Conservation (phyloP, 2,329 filamentous ascomycete genomes). For the Cordyceps cateniannulata region DNA sequence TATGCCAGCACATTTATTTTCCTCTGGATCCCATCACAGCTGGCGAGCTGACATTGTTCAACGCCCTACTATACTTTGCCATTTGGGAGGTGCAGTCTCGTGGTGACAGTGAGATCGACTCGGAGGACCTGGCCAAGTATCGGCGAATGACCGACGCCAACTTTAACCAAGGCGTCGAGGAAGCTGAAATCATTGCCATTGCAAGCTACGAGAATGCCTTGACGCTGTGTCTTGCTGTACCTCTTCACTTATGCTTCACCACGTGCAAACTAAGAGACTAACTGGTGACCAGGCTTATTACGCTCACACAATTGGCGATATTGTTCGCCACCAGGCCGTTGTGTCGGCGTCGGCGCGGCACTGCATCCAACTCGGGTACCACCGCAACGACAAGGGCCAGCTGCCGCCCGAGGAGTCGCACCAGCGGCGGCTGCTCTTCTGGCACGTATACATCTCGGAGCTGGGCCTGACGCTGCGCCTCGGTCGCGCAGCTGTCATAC, state of each 20-base stretch:
- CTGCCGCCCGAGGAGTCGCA: constrained; percentile 10
- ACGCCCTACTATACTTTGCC: constrained; percentile 15
- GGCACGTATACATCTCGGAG: constrained; percentile 18
- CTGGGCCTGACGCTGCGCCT: constrained; percentile 15
- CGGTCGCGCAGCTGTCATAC: constrained; percentile 16
- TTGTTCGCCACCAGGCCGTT: constrained; percentile 16
- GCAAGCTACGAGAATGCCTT: constrained; percentile 15
- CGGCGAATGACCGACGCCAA: constrained; percentile 13
- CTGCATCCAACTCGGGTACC: constrained; percentile 17
- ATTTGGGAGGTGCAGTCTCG: constrained; percentile 15
- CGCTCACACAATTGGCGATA: constrained; percentile 15
- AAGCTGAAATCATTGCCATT: constrained; percentile 14
- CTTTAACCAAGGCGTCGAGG: constrained; percentile 15
- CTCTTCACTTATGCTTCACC: neutral
- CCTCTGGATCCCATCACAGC: constrained; percentile 15
- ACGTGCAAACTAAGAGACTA: neutral
- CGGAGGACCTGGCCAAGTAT: constrained; percentile 10
- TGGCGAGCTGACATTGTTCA: constrained; percentile 15
- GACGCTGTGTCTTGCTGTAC: constrained; percentile 14
- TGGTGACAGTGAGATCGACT: constrained; percentile 8
- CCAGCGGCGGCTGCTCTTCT: constrained; percentile 15
- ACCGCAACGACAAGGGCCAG: constrained; percentile 13
- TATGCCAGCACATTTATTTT: constrained; percentile 17
- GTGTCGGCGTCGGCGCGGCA: constrained; percentile 16
- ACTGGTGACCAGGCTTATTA: constrained; percentile 13